phyloP scores from a whole-genome alignment of 257 asterid genomes.

The Rubia yunnanensis region DNA sequence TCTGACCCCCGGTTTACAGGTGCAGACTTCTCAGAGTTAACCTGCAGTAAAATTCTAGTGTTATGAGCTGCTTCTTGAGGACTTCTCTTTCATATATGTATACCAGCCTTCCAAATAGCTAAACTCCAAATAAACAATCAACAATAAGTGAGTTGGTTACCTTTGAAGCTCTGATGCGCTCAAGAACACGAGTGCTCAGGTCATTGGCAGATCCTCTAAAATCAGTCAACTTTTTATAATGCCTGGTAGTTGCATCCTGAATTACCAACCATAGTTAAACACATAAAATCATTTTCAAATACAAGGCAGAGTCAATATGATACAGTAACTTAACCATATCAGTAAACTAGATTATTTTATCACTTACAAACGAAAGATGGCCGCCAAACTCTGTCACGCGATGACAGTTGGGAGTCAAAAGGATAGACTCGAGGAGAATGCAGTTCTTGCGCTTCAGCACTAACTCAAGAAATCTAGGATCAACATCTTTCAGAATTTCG shows the following conservation, averaged over 20 bases:
- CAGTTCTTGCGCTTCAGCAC: slow-evolving; percentile 41
- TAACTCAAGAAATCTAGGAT: slow-evolving; percentile 35
- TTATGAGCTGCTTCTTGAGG: slow-evolving; percentile 11
- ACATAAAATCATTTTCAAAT: slow-evolving; percentile 12
- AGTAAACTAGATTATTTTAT: slow-evolving; percentile 10
- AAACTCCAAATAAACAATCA: slow-evolving; percentile 9
- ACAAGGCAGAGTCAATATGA: neutral
- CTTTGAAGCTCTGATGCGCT: slow-evolving; percentile 74
- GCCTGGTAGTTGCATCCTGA: slow-evolving; percentile 69
- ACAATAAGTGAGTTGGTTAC: slow-evolving; percentile 34
- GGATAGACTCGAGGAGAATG: slow-evolving; percentile 58
- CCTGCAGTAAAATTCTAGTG: slow-evolving; percentile 42
- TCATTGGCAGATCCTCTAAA: slow-evolving; percentile 76
- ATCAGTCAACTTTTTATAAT: slow-evolving; percentile 59
- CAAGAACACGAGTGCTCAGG: slow-evolving; percentile 64
- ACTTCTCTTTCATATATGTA: neutral
- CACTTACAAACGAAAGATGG: slow-evolving; percentile 61
- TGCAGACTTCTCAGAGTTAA: slow-evolving; percentile 67
- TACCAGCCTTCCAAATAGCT: neutral
- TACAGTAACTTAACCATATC: neutral
- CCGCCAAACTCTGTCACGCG: slow-evolving; percentile 84
- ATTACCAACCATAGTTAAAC: slow-evolving; percentile 18
- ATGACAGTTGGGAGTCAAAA: slow-evolving; percentile 83
- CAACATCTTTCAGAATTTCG: slow-evolving; percentile 59
- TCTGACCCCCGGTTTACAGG: slow-evolving; percentile 28